phyloP scores from a whole-genome alignment of 345 rosid genomes.

The Alliaria petiolata region DNA sequence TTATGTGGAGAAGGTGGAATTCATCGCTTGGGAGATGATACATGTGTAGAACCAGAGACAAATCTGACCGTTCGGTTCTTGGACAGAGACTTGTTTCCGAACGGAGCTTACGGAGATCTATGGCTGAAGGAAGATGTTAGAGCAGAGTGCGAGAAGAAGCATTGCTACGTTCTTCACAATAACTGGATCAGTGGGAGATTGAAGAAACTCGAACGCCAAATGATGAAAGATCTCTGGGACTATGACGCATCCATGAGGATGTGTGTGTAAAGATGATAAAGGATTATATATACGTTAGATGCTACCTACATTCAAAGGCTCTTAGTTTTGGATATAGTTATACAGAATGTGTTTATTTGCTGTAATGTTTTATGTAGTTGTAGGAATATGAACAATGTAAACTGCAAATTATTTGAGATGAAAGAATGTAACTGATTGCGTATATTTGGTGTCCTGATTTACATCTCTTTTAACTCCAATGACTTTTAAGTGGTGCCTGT shows the following conservation, averaged over 20 bases:
- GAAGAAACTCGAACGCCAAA: slow-evolving; percentile 79
- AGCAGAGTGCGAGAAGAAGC: slow-evolving; percentile 52
- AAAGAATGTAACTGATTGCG: background rate
- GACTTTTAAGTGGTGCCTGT: too few species aligned
- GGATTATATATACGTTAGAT: background rate
- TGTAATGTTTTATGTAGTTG: background rate
- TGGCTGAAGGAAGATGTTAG: slow-evolving; percentile 62
- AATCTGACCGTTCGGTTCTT: slow-evolving; percentile 67
- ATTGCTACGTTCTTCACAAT: slow-evolving; percentile 71
- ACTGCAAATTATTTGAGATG: background rate
- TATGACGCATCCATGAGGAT: slow-evolving; percentile 68
- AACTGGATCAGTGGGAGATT: slow-evolving; percentile 85
- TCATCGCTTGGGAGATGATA: slow-evolving; percentile 49
- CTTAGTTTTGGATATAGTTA: slow-evolving; percentile 15
- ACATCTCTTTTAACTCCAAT: too few species aligned
- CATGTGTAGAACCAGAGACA: slow-evolving; percentile 66
- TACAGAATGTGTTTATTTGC: slow-evolving; percentile 2
- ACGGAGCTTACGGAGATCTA: slow-evolving; percentile 75
- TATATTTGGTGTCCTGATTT: too few species aligned
- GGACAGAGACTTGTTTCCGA: slow-evolving; percentile 80
- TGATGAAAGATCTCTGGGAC: slow-evolving; percentile 73
- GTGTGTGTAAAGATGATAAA: slow-evolving; percentile 40
- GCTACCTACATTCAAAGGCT: background rate
- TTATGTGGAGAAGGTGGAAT: slow-evolving; percentile 85
- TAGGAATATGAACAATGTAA: slow-evolving; percentile 8